Conservation (phyloP, 2,329 filamentous ascomycete species). For the Neurospora sp. region DNA sequence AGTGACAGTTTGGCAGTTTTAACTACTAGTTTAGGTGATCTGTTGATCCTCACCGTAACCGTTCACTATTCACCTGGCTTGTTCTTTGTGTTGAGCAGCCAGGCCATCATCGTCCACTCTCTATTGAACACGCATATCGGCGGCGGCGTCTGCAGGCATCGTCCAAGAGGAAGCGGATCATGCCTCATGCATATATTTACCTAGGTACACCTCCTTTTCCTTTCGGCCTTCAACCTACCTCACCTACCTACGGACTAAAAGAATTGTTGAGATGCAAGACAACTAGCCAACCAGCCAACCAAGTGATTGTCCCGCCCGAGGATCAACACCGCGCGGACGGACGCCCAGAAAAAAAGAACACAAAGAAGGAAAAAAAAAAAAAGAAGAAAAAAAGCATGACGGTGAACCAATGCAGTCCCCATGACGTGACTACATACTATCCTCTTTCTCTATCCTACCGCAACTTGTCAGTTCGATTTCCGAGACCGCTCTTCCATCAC, state of each 20-base stretch:
- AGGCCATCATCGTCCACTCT: background rate
- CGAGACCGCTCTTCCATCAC: background rate
- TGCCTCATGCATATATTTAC: background rate
- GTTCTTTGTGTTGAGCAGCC: background rate
- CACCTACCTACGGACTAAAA: background rate
- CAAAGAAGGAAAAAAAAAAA: background rate
- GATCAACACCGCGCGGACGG: background rate
- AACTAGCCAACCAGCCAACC: background rate
- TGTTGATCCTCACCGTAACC: background rate
- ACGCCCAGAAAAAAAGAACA: background rate
- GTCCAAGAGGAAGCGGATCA: background rate
- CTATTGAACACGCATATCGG: background rate
- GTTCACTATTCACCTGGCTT: background rate
- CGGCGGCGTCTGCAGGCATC: background rate
- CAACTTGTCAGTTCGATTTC: background rate
- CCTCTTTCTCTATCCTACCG: background rate
- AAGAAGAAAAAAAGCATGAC: background rate
- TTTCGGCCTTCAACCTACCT: background rate
- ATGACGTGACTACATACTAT: background rate
- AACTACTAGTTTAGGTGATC: background rate
- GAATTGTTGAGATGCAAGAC: background rate
- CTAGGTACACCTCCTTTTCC: background rate
- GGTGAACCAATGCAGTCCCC: background rate
- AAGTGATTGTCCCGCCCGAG: background rate
- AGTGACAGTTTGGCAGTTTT: background rate